Base-by-base conservation (phyloP, 495 filamentous ascomycete species). In the Filosporella fistucella region DNA sequence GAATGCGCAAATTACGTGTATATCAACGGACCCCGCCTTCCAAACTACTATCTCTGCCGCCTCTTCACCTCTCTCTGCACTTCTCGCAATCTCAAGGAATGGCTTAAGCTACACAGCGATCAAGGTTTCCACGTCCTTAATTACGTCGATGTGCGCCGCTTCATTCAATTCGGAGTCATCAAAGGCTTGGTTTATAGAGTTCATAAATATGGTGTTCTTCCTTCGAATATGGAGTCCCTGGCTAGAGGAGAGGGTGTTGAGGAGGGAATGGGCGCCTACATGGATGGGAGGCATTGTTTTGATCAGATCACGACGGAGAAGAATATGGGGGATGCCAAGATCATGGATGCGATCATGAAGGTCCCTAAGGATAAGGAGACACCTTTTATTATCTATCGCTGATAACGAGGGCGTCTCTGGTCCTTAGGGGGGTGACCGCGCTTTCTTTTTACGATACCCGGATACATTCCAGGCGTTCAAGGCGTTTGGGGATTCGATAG, bases 171-270 rank as follows among this genome's bases (percentile, higher is more conserved):
- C 63, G 93, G 94, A 37, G 77, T 97, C 13, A 93, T 96, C 57
- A 96, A 97, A 64, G 90, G 91, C 3, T 85, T 95, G 52, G 58
- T 98, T n/a, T 96, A 96, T 64, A 79, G 93, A 14, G 85, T 96
- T 25, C 91, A 97, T 68, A 90, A 90, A 60, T 93, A 94, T 59
- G 85, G 88, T 3, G 76, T 89, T 7, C 78, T 79, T 10, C 80
- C 81, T 50, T 68, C 69, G 49, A 70, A 70, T 34, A 58, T 78
- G 14, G 62, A 66, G 2, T 29, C 13, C 16, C 18, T 56, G 26
- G 26, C 55, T 58, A 35, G 56, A 70, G 39, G 71, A 62, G 2
- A 70, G 67, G 39, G 67, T 63, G 22, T 60, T 64, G 49, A 50
- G 55, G 23, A 51, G 59, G 18, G 63, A 58, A n/a, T 20, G 52